Conservation (phyloP, 768 basidiomycete species). For the Termitomyces sp. region DNA sequence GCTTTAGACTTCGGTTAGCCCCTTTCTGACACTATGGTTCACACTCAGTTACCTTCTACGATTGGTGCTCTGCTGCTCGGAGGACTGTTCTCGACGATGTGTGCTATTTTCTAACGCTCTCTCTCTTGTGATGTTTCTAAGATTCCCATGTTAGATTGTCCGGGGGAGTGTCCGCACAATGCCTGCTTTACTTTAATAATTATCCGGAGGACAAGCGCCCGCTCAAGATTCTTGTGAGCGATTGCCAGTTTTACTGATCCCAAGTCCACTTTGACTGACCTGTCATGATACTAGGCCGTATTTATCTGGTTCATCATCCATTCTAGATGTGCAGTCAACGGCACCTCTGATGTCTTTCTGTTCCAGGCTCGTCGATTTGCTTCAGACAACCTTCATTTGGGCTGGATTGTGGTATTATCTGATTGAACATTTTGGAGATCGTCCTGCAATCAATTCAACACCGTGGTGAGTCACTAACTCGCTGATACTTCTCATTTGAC, state of each 20-base stretch:
- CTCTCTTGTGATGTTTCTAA: not conserved
- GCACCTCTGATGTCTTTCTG: not conserved
- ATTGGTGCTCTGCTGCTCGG: slow-evolving; percentile 11
- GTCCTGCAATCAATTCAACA: not conserved
- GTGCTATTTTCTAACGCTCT: not conserved
- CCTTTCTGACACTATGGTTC: not conserved
- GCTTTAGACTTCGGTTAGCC: not conserved
- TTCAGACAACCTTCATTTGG: slow-evolving; percentile 8
- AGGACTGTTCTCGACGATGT: slow-evolving; percentile 12
- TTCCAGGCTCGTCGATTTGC: slow-evolving; percentile 2
- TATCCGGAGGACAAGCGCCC: slow-evolving; percentile 5
- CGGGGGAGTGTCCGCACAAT: slow-evolving; percentile 8
- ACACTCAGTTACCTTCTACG: slow-evolving; percentile 4
- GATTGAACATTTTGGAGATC: slow-evolving; percentile 4
- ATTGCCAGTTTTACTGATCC: not conserved
- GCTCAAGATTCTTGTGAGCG: slow-evolving; percentile 9
- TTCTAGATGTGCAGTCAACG: not conserved
- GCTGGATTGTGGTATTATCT: slow-evolving; percentile 5
- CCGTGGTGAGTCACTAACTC: not conserved
- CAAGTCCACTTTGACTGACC: not conserved
- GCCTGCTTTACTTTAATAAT: slow-evolving; percentile 5
- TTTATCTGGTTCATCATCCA: slow-evolving; percentile 1
- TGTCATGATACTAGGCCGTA: not conserved
- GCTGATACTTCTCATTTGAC: not conserved
- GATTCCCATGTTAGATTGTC: slow-evolving; percentile 2